Evolutionary conservation across 129 eudicot species (phyloP).

Genomic region (Escallonia herrerae): DNA sequence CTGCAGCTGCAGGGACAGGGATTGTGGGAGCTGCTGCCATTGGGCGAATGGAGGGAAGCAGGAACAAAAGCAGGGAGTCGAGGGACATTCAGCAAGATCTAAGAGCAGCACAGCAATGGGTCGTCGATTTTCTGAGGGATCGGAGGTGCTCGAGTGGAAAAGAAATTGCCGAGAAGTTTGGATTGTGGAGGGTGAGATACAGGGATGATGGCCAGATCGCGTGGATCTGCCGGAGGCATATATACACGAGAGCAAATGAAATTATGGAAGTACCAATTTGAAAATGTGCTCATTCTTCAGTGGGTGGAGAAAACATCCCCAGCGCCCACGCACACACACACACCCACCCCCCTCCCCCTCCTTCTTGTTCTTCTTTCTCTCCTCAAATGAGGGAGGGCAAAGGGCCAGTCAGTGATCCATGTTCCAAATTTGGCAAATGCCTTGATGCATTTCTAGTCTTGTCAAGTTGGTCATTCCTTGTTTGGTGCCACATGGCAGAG

Average conservation of each 20-base stretch:
- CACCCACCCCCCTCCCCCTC: too few species aligned
- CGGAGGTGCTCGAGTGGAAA: constrained; percentile 65
- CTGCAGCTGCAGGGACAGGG: constrained; percentile 46
- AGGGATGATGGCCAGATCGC: constrained; percentile 76
- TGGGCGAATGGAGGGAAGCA: constrained; percentile 19
- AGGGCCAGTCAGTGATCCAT: not conserved
- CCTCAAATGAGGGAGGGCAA: not conserved
- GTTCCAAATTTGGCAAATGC: not conserved
- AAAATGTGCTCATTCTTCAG: constrained; percentile 5
- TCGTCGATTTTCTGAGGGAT: constrained; percentile 77
- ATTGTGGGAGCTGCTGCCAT: constrained; percentile 53
- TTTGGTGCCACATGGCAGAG: not conserved
- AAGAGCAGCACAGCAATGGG: constrained; percentile 89
- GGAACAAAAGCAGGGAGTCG: constrained; percentile 31
- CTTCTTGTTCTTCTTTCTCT: not conserved
- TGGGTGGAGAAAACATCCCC: not conserved
- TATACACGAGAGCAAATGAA: constrained; percentile 57
- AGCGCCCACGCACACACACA: too few species aligned
- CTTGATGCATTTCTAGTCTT: not conserved
- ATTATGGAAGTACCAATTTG: constrained; percentile 71
- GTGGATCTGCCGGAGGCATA: constrained; percentile 80
- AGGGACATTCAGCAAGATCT: constrained; percentile 65
- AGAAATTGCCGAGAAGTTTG: constrained; percentile 85
- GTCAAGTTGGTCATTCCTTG: not conserved
- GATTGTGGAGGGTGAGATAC: constrained; percentile 79